A percentile compares a stretch with the other conserved stretches of the same genome.
These are phyloP conservation scores for Trichoderma sp. DNA, from an alignment of 2,329 filamentous ascomycete species.

Conservation along the genomic window DNA sequence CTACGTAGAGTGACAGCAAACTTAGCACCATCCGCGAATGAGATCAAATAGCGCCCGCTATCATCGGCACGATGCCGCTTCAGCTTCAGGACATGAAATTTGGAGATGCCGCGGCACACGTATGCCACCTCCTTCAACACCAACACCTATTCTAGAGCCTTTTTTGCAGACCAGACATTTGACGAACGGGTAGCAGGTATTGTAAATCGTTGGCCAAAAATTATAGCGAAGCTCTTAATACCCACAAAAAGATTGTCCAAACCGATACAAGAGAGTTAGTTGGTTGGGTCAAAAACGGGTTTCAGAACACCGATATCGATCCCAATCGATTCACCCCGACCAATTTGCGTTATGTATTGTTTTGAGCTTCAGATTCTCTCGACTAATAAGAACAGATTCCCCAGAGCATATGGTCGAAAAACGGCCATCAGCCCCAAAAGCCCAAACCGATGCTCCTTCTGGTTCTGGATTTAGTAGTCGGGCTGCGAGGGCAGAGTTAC, in stretches of 20 bases:
- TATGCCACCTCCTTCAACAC: not conserved
- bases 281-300: not conserved
- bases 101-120: not conserved
- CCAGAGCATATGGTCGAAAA: not conserved
- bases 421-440: not conserved
- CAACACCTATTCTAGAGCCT: not conserved
- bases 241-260: not conserved
- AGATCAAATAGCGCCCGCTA: rapidly evolving
- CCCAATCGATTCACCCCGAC: not conserved
- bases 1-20: too few relatives aligned
- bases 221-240: not conserved
- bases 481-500: not conserved
- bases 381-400: not conserved
- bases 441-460: not conserved
- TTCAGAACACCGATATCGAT: not conserved
- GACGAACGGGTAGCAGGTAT: not conserved
- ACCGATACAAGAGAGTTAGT: not conserved
- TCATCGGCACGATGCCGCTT: not conserved
- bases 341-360: not conserved
- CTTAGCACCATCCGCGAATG: not conserved
- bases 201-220: not conserved
- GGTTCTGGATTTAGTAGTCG: not conserved
- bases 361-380: not conserved
- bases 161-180: not conserved
- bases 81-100: not conserved